These are phyloP conservation scores for Davidsoniella neocaledoniae DNA, from an alignment of 2,329 filamentous ascomycete genomes.

Conservation along the genomic window DNA sequence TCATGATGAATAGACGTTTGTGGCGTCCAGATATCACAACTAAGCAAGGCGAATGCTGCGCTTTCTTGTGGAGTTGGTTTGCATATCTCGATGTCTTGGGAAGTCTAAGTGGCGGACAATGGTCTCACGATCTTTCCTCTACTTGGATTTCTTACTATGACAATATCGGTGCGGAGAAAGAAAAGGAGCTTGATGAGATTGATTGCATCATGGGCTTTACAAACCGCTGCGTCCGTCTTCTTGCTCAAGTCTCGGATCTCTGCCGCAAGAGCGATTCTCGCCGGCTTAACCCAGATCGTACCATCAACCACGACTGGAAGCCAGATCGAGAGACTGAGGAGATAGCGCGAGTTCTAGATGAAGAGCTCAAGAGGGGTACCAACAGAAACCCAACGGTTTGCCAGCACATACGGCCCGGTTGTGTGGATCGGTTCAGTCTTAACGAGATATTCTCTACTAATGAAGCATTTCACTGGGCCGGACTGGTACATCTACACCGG, in stretches of 20 bases:
- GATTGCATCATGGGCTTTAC: slow-evolving; percentile 52
- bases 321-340: slow-evolving; percentile 37
- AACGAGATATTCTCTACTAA: slow-evolving; percentile 56
- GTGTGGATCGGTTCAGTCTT: slow-evolving; percentile 37
- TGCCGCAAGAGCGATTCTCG: slow-evolving; percentile 50
- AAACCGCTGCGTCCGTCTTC: slow-evolving; percentile 34
- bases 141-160: slow-evolving; percentile 34
- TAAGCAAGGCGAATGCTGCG: slow-evolving; percentile 31
- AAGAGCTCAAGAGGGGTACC: slow-evolving; percentile 28
- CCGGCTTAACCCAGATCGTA: slow-evolving; percentile 35
- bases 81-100: slow-evolving; percentile 70
- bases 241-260: slow-evolving; percentile 46
- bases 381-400: slow-evolving; percentile 27
- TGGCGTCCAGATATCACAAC: slow-evolving; percentile 11
- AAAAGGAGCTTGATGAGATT: slow-evolving; percentile 44
- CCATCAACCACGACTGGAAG: slow-evolving; percentile 32
- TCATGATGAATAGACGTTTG: slow-evolving; percentile 41
- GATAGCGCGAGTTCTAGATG: slow-evolving; percentile 42
- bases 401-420: slow-evolving; percentile 29
- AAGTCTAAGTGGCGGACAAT: slow-evolving; percentile 43
- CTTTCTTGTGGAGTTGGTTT: slow-evolving; percentile 69
- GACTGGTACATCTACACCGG: slow-evolving; percentile 57
- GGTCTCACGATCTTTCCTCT: slow-evolving; percentile 30
- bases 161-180: slow-evolving; percentile 31
- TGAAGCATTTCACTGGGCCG: slow-evolving; percentile 64